phyloP scores from a whole-genome alignment of 441 rosid species.

The Adansonia grandidieri region DNA sequence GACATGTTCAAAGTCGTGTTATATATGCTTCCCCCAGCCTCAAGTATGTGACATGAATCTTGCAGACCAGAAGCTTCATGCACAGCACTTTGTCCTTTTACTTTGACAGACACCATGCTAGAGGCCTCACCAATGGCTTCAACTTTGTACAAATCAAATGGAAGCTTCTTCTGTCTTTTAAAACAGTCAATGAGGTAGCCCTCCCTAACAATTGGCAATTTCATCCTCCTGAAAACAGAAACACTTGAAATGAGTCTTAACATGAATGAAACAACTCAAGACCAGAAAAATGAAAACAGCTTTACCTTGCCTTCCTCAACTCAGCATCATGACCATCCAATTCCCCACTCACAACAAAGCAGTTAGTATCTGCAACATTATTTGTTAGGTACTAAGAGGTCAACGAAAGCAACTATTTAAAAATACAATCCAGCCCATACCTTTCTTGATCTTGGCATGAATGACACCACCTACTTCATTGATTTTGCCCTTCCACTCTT shows the following conservation, averaged over 20 bases:
- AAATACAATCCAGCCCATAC: conserved; percentile 40
- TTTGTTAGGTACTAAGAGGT: conserved; percentile 30
- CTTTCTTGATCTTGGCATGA: conserved; percentile 79
- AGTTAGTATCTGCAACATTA: conserved; percentile 70
- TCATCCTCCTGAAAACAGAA: conserved; percentile 75
- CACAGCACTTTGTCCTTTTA: conserved; percentile 93
- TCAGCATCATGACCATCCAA: conserved; percentile 62
- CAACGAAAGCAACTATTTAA: conserved; percentile 17
- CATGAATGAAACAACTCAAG: conserved; percentile 26
- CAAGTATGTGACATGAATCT: conserved; percentile 93
- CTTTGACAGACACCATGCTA: conserved; percentile 83
- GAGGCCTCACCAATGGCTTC: conserved; percentile 66
- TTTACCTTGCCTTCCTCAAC: conserved; percentile 83
- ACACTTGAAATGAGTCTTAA: conserved; percentile 27
- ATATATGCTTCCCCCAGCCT: conserved; percentile 84
- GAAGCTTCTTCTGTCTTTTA: conserved; percentile 76
- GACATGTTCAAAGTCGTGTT: conserved; percentile 95
- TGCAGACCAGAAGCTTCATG: conserved; percentile 93
- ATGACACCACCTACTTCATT: conserved; percentile 75
- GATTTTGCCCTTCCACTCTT: conserved; percentile 81
- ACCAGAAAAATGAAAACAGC: conserved; percentile 29
- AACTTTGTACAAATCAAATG: conserved; percentile 71
- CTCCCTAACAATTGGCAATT: conserved; percentile 80
- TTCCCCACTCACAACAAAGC: conserved; percentile 75
- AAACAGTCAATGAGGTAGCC: conserved; percentile 84